A percentile compares a stretch with the other conserved stretches of the same genome.
These are phyloP conservation scores for Dendrobium huoshanense DNA, from an alignment of 106 monocot species.

Conservation along the genomic window DNA sequence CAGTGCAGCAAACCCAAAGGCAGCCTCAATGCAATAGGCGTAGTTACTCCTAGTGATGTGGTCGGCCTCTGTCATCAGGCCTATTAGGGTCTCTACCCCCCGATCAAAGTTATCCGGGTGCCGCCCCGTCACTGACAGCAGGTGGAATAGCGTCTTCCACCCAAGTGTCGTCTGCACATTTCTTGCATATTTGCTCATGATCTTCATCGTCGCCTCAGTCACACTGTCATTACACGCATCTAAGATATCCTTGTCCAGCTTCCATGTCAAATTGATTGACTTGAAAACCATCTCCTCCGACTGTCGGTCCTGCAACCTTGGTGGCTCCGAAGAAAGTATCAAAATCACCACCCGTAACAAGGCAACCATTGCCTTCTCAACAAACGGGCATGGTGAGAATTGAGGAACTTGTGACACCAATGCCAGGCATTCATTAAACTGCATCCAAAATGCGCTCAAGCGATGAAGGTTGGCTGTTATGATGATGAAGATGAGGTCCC, in stretches of 20 bases:
- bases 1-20: constrained; percentile 68
- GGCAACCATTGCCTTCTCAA: constrained; percentile 69
- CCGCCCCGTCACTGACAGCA: constrained; percentile 59
- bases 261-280: constrained; percentile 69
- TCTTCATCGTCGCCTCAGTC: constrained; percentile 19
- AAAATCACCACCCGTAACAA: constrained; percentile 49
- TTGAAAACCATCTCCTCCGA: constrained; percentile 78
- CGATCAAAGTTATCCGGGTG: constrained; percentile 77
- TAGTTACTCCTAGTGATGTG: constrained; percentile 56
- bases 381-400: constrained; percentile 76
- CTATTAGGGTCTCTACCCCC: constrained; percentile 39
- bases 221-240: constrained; percentile 74
- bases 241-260: constrained; percentile 80
- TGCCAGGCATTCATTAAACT: constrained; percentile 55
- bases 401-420: constrained; percentile 57
- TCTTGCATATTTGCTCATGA: constrained; percentile 29
- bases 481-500: constrained; percentile 65
- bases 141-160: constrained; percentile 58
- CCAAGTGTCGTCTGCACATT: constrained; percentile 51
- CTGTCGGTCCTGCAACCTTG: constrained; percentile 22
- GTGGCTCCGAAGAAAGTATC: constrained; percentile 28
- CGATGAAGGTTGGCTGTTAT: constrained; percentile 40
- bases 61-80: constrained; percentile 43
- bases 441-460: constrained; percentile 65
- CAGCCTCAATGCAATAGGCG: constrained; percentile 56